A percentile compares a stretch with the other conserved stretches of the same genome.
phyloP scores from a whole-genome alignment of 1,284 basidiomycete species.

The Pseudomicrostroma phylloplanum region DNA sequence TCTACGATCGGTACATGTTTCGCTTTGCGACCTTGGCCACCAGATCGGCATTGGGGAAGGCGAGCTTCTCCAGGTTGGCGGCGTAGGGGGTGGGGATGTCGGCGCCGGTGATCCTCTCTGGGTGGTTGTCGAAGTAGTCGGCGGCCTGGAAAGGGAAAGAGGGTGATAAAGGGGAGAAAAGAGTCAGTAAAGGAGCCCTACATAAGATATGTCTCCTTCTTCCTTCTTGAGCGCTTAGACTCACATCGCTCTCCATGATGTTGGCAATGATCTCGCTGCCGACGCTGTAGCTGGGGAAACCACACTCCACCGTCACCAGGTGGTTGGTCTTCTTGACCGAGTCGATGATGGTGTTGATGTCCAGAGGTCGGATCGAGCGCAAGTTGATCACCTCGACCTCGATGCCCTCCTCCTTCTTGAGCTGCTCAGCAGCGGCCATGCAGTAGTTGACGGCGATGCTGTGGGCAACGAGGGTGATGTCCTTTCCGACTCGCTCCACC shows the following conservation, averaged over 20 bases:
- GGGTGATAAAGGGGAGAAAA: too few relatives aligned
- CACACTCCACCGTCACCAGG: slow-evolving; percentile 90
- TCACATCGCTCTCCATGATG: slow-evolving; percentile 75
- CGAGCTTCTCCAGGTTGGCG: slow-evolving; percentile 58
- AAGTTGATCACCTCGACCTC: slow-evolving; percentile 98
- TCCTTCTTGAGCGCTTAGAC: too few relatives aligned
- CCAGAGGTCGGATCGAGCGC: slow-evolving; percentile 85
- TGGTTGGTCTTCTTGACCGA: slow-evolving; percentile 99
- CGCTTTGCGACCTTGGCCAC: slow-evolving; percentile 43
- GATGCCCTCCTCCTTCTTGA: slow-evolving; percentile 88
- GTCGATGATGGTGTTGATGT: slow-evolving; percentile 81
- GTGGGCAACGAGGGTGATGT: slow-evolving; percentile 92
- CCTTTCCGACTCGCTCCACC: slow-evolving; percentile 83
- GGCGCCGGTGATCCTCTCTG: slow-evolving; percentile 94
- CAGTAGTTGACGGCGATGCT: slow-evolving; percentile 44
- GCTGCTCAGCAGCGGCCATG: slow-evolving; percentile 68
- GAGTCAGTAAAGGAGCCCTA: too few relatives aligned
- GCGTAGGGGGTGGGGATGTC: slow-evolving; percentile 51
- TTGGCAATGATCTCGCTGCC: slow-evolving; percentile 90
- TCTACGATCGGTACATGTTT: slow-evolving; percentile 35
- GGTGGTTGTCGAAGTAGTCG: slow-evolving; percentile 69
- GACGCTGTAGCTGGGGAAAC: slow-evolving; percentile 96
- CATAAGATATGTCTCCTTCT: too few relatives aligned
- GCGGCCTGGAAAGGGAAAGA: too few relatives aligned
- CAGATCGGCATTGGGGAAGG: slow-evolving; percentile 44